A percentile compares a stretch with the other conserved stretches of the same genome.
phyloP scores from a whole-genome alignment of 129 eudicot species.

The Daucus carota region DNA sequence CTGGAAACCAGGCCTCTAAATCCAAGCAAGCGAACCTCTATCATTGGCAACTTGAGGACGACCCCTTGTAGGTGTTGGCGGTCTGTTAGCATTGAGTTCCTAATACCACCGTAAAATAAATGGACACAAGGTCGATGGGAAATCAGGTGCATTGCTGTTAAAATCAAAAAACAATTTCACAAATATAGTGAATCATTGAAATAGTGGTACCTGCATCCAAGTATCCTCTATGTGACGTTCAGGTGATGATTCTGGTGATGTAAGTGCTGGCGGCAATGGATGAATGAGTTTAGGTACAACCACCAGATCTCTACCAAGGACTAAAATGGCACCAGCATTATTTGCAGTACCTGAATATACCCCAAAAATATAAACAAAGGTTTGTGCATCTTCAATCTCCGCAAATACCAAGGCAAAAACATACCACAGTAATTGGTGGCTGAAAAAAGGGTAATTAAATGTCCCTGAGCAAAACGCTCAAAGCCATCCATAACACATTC shows the following conservation, averaged over 20 bases:
- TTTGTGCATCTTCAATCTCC: background rate
- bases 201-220: conserved; percentile 93
- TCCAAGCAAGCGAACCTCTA: conserved; percentile 92
- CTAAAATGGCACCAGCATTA: conserved; percentile 95
- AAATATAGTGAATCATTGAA: background rate
- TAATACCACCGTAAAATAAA: conserved; percentile 15
- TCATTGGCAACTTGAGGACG: conserved; percentile 97
- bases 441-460: conserved; percentile 80
- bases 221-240: conserved; percentile 83
- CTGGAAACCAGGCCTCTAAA: conserved; percentile 26
- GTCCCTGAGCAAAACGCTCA: conserved; percentile 97
- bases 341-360: conserved; percentile 78
- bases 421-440: conserved; percentile 96
- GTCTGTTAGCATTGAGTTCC: conserved; percentile 97
- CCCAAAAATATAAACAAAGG: background rate
- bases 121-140: background rate
- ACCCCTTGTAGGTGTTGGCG: conserved; percentile 97
- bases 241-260: conserved; percentile 87
- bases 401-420: conserved; percentile 7
- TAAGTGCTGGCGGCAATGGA: conserved; percentile 88
- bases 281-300: conserved; percentile 98
- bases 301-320: conserved; percentile 91
- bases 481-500: conserved; percentile 99
- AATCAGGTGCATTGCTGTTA: background rate
- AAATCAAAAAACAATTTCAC: background rate